Percentiles rank a stretch among this genome's conserved stretches.
Conservation (phyloP, 75 land plant species). For the Picea glauca region DNA sequence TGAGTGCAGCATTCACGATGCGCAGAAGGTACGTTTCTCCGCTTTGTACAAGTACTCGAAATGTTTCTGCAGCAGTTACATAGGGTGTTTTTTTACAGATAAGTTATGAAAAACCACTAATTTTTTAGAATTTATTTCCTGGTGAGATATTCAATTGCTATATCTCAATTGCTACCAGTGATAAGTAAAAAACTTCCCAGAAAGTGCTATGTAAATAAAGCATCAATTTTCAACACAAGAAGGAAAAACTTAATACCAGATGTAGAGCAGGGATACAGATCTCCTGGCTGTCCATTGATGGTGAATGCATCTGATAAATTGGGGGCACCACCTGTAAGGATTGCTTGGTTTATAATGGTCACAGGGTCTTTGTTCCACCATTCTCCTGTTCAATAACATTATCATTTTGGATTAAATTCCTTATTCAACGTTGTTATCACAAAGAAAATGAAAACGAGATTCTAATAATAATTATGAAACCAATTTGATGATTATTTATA, state of each 20-base stretch:
- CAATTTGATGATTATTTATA: too few relatives aligned
- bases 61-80: constrained; percentile 1
- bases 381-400: constrained; percentile 21
- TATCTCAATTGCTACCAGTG: too few relatives aligned
- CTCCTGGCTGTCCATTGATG: constrained; percentile 48
- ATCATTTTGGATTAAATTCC: too few relatives aligned
- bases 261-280: constrained; percentile 32
- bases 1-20: constrained; percentile 16
- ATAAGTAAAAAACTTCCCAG: too few relatives aligned
- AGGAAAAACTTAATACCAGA: neutral
- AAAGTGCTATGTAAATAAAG: too few relatives aligned
- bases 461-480: neutral
- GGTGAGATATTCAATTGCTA: too few relatives aligned
- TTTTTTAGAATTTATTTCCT: too few relatives aligned
- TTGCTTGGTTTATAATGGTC: constrained; percentile 10
- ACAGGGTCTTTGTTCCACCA: constrained; percentile 41
- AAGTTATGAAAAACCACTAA: too few relatives aligned
- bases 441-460: too few relatives aligned
- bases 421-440: too few relatives aligned
- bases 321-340: constrained; percentile 20
- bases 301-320: constrained; percentile 39
- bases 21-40: constrained; percentile 18
- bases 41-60: neutral
- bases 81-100: too few relatives aligned
- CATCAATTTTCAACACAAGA: too few relatives aligned